Evolutionary conservation across 768 basidiomycete genomes (phyloP), one percentile per base, ranked within the genome.

Genomic region (Trametes villosa): DNA sequence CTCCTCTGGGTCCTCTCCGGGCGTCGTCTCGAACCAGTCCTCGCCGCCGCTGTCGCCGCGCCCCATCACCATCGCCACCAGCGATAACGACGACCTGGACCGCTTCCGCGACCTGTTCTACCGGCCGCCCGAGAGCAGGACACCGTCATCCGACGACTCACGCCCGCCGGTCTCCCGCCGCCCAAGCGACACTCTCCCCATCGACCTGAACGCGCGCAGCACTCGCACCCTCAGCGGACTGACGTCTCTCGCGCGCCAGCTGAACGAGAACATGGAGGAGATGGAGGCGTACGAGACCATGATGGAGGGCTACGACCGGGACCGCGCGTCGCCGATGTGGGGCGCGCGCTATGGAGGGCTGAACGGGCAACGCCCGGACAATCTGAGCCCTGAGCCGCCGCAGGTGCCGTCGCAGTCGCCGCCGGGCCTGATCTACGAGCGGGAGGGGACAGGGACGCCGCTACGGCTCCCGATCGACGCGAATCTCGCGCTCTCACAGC

Each of bases 21-120:
- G 67, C 46, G 48, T 68, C 20, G 59, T 67, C 47, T 77, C 75
- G 13, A 64, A 68, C 48, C 65, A 72, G 8, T 74, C 75, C 24
- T 78, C 77, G 22, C 62, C 82, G 68, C 58, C 77, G 69, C 64
- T 77, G 70, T 67, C 80, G 12, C 84, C 84, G 26, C 81, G 80
- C n/a, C 80, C 80, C 2, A 74, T 90, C 34, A 82, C 84, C 11
- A 80, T 78, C 57, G 79, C 89, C 34, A 82, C 84, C 11, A 80
- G 78, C 57, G 79, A 82, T 0, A 86, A 87, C 58, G 88, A 91
- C 57, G 88, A 91, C 63, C 77, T 91, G 8, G 87, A 89, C n/a
- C 79, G 82, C 12, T 92, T 88, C 76, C 83, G 83, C 36, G 87
- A 91, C 67, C 76, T 92, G 9, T 92, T 92, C 72, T 91, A 88